phyloP scores from a whole-genome alignment of 1,139 yeast species.

The Yamadazyma dushanensis region DNA sequence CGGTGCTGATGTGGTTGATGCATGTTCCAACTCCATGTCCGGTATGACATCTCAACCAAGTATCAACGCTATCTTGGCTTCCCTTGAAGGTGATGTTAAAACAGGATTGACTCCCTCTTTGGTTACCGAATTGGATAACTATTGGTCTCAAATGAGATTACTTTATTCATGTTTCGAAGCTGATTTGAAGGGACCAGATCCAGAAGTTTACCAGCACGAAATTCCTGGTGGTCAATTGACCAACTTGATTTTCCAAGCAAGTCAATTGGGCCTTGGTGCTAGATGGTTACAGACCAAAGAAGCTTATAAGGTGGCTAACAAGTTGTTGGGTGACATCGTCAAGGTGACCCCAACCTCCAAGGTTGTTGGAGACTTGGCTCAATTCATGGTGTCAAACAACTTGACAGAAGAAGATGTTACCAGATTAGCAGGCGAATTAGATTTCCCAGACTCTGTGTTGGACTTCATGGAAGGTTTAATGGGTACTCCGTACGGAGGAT shows the following conservation, averaged over 20 bases:
- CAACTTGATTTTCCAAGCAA: conserved; percentile 96
- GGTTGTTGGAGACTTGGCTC: conserved; percentile 98
- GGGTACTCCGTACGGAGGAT: conserved; percentile 99
- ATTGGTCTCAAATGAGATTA: conserved; percentile 99
- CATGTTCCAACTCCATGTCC: conserved; percentile 95
- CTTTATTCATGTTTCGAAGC: conserved; percentile 97
- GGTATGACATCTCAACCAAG: conserved; percentile 99
- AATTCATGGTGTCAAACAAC: conserved; percentile 96
- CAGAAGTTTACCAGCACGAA: conserved; percentile 97
- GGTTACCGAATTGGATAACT: conserved; percentile 82
- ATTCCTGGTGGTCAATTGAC: conserved; percentile 99
- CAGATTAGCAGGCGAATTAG: conserved; percentile 84
- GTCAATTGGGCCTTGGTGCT: conserved; percentile 94
- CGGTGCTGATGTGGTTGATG: conserved; percentile 98
- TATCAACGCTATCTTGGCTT: conserved; percentile 86
- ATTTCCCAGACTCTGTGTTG: conserved; percentile 96
- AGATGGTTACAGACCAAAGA: conserved; percentile 95
- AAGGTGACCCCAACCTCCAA: conserved; percentile 98
- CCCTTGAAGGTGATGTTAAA: conserved; percentile 82
- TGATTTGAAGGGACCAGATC: conserved; percentile 98
- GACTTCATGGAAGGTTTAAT: conserved; percentile 98
- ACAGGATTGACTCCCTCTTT: conserved; percentile 68
- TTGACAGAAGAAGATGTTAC: conserved; percentile 80
- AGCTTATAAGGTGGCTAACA: conserved; percentile 88
- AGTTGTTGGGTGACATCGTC: conserved; percentile 90